Conservation (phyloP, 345 rosid species). For the Eucalyptus regnans region DNA sequence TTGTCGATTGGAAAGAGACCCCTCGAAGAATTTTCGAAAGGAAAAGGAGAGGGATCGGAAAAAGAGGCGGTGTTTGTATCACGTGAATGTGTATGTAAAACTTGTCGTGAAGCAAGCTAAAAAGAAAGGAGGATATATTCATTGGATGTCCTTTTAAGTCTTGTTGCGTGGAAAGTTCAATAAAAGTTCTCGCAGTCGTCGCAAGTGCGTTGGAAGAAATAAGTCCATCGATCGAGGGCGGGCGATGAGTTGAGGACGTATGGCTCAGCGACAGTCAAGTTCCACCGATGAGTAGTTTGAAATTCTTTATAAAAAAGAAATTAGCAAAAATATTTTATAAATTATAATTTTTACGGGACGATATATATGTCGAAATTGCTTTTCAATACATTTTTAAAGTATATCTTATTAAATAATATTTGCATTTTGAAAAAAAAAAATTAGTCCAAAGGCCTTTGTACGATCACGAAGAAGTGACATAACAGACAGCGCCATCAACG, state of each 20-base stretch:
- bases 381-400: too few relatives aligned
- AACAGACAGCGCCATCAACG: background rate
- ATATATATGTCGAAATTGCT: too few relatives aligned
- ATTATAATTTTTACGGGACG: too few relatives aligned
- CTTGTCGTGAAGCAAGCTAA: background rate
- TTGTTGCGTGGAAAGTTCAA: background rate
- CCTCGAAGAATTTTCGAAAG: background rate
- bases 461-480: background rate
- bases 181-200: background rate
- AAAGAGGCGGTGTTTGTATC: background rate
- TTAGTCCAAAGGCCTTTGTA: background rate
- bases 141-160: background rate
- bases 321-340: too few relatives aligned
- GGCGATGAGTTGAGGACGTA: background rate
- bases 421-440: too few relatives aligned
- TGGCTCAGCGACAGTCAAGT: background rate
- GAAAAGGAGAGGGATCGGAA: background rate
- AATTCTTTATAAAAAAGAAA: too few relatives aligned
- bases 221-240: background rate
- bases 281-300: background rate
- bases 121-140: background rate
- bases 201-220: background rate
- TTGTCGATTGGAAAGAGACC: background rate
- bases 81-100: background rate
- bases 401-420: too few relatives aligned